Percentiles rank a stretch among this genome's conserved stretches.
Evolutionary conservation across 1,284 basidiomycete genomes (phyloP).

Genomic region (Ceratobasidium sp.): DNA sequence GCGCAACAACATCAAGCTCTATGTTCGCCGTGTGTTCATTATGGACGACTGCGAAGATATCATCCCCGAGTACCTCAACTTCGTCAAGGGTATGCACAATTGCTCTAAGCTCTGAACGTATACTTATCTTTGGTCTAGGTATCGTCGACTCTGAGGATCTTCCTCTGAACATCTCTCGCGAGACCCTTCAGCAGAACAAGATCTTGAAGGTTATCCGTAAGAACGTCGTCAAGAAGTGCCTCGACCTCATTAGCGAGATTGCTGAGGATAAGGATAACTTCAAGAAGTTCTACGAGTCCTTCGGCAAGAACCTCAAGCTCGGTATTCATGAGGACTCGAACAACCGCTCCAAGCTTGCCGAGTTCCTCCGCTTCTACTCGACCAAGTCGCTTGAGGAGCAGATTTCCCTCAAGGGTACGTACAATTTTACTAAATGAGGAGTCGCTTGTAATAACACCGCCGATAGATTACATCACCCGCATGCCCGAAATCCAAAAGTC

Average conservation of each 20-base stretch:
- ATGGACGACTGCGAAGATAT: constrained; percentile 99
- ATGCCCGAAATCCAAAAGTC: constrained; percentile 99
- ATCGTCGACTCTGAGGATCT: constrained; percentile 99
- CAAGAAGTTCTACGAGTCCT: constrained; percentile 88
- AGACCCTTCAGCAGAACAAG: constrained; percentile 99
- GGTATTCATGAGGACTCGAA: constrained; percentile 99
- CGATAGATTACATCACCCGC: constrained; percentile 95
- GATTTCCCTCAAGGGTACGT: constrained; percentile 89
- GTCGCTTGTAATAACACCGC: neutral
- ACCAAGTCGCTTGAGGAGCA: constrained; percentile 94
- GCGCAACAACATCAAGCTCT: constrained; percentile 99
- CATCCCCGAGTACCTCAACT: constrained; percentile 99
- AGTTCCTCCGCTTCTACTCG: constrained; percentile 98
- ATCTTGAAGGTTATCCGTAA: constrained; percentile 99
- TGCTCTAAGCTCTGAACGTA: neutral
- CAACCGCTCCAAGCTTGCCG: constrained; percentile 99
- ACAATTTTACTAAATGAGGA: neutral
- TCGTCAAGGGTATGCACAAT: constrained; percentile 76
- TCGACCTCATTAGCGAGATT: constrained; percentile 96
- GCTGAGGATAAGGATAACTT: constrained; percentile 99
- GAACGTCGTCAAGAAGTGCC: constrained; percentile 98
- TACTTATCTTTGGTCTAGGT: constrained; percentile 50
- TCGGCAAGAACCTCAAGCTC: constrained; percentile 98
- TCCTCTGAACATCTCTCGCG: constrained; percentile 99
- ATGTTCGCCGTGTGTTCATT: constrained; percentile 99